Percentiles rank a stretch among this genome's conserved stretches.
phyloP scores from a whole-genome alignment of 495 filamentous ascomycete genomes.

The Aspergillus kassunensis region DNA sequence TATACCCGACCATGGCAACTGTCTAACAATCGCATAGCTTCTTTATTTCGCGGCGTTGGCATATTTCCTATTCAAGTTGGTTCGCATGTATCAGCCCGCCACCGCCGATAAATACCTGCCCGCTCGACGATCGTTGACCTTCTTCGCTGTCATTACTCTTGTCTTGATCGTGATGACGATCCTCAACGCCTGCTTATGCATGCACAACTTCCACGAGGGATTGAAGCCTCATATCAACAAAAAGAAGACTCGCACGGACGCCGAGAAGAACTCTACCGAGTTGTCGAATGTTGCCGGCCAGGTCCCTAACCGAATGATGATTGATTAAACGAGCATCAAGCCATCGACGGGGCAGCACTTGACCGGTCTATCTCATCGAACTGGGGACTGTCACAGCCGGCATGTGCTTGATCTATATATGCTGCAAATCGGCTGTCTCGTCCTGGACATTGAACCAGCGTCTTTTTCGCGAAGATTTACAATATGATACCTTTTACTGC shows the following conservation, averaged over 20 bases:
- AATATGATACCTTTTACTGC: constrained; percentile 39
- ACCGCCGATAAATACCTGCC: constrained; percentile 59
- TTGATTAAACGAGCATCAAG: constrained; percentile 56
- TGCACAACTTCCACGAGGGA: constrained; percentile 84
- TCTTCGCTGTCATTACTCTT: constrained; percentile 90
- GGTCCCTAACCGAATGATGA: constrained; percentile 76
- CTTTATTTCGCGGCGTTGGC: constrained; percentile 86
- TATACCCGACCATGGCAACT: constrained; percentile 6
- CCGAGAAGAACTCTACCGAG: constrained; percentile 77
- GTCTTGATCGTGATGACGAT: constrained; percentile 86
- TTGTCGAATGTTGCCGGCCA: constrained; percentile 48
- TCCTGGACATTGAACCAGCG: constrained; percentile 24
- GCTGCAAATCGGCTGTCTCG: constrained; percentile 9
- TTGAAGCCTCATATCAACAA: constrained; percentile 80
- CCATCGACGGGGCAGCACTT: not conserved
- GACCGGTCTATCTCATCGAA: not conserved
- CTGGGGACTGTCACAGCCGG: not conserved
- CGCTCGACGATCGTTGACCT: constrained; percentile 75
- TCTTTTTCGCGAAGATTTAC: constrained; percentile 25
- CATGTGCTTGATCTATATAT: constrained; percentile 10
- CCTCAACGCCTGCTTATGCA: constrained; percentile 79
- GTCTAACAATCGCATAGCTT: constrained; percentile 36
- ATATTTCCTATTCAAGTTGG: constrained; percentile 97
- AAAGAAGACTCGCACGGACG: constrained; percentile 55
- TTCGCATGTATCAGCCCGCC: constrained; percentile 77